These are phyloP conservation scores for Pythium volutum DNA, from an alignment of 352 stramenopile species.

Conservation along the genomic window DNA sequence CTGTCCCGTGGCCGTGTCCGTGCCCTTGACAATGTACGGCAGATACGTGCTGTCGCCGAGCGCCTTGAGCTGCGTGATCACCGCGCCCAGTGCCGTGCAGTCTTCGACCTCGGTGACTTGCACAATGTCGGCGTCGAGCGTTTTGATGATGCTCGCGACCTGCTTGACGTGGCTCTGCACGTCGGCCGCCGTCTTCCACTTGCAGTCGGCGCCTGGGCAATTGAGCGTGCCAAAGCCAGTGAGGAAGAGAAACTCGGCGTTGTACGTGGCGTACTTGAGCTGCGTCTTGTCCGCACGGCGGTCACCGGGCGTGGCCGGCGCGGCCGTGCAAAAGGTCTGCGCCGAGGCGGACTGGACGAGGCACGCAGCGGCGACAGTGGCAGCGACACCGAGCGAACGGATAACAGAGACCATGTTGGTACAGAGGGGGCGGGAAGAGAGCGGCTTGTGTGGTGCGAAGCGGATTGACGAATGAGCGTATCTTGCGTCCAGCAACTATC, in stretches of 20 bases:
- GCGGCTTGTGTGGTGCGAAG: slow-evolving; percentile 16
- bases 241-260: slow-evolving; percentile 61
- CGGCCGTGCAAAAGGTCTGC: slow-evolving; percentile 44
- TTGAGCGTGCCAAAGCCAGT: slow-evolving; percentile 34
- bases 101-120: slow-evolving; percentile 67
- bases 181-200: slow-evolving; percentile 41
- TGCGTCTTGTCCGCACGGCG: slow-evolving; percentile 43
- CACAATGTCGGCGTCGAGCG: slow-evolving; percentile 59
- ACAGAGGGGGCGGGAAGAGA: neutral
- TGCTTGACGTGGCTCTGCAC: slow-evolving; percentile 49
- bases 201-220: slow-evolving; percentile 49
- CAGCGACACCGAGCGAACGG: slow-evolving; percentile 20
- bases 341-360: slow-evolving; percentile 26
- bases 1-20: slow-evolving; percentile 63
- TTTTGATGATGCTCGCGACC: slow-evolving; percentile 46
- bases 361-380: slow-evolving; percentile 2
- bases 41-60: slow-evolving; percentile 58
- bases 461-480: slow-evolving; percentile 29
- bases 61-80: slow-evolving; percentile 43
- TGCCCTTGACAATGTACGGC: slow-evolving; percentile 56
- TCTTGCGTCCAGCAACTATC: neutral
- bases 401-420: slow-evolving; percentile 37
- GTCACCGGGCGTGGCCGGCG: slow-evolving; percentile 37
- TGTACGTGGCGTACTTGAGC: slow-evolving; percentile 68
- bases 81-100: slow-evolving; percentile 44